Evolutionary conservation across 1,284 basidiomycete genomes (phyloP), one percentile per base, ranked within the genome.

Genomic region (Cutaneotrichosporon arboriforme): DNA sequence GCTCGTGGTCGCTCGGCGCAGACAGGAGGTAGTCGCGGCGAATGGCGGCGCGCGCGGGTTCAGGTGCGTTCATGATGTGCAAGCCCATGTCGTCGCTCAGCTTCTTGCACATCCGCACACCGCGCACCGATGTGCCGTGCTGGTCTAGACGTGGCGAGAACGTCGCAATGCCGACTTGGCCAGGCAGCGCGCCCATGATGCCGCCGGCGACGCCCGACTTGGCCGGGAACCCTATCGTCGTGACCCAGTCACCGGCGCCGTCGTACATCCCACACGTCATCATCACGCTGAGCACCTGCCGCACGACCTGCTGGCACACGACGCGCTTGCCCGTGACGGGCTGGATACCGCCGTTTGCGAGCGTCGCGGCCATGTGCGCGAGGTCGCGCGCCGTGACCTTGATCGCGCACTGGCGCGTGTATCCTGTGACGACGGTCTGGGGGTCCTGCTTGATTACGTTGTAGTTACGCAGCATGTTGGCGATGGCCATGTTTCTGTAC

Each of bases 241-340:
- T 23, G 15, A 59, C 36, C 57, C 57, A 59, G 45, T 51, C 46
- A n/a, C 57, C 57, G 3, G 57, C 57, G 21, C 51, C 51, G 39
- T 55, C 39, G 51, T 59, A 59, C 57, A 59, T 59, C 5, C 57
- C 57, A 22, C 57, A 59, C 22, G 53, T 54, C 45, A 59, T 44
- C 54, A 59, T 56, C 48, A 59, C 57, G 43, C 40, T 45, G 13
- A 59, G 49, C 8, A 43, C 40, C 45, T 56, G 57, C 35, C 49
- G 48, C n/a, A 59, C 54, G 43, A 55, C 51, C 18, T 55, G 40
- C 34, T 37, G 51, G 31, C 51, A 38, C 5, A 53, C 48, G 22
- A 59, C 51, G 13, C 48, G 48, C 35, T 51, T 17, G 18, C 51
- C 51, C 4, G 57, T 59, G n/a, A 59, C 37, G 20, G 57, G 57